phyloP scores from a whole-genome alignment of 2,329 filamentous ascomycete genomes.

The Diaporthe aspalathi region DNA sequence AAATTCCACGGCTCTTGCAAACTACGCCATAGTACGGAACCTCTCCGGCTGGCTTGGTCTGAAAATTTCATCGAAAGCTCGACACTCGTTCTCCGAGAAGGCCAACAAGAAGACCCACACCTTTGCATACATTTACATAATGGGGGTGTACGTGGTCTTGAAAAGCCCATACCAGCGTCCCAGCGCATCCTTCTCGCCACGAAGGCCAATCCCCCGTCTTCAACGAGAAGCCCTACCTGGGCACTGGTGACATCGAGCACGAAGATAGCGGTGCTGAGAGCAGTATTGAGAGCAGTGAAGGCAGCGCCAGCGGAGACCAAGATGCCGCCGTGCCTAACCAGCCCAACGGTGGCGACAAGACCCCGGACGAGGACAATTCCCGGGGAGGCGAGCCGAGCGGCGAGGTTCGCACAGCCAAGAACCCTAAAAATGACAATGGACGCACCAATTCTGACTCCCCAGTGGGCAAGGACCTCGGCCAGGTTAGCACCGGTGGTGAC shows the following conservation, averaged over 20 bases:
- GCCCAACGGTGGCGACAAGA: not conserved
- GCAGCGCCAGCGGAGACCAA: not conserved
- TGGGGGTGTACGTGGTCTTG: not conserved
- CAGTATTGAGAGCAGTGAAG: too few species aligned
- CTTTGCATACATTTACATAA: not conserved
- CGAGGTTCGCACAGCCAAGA: too few species aligned
- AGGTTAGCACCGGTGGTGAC: too few species aligned
- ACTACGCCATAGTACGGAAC: not conserved
- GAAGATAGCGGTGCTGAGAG: not conserved
- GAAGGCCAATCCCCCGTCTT: not conserved
- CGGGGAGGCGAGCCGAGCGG: too few species aligned
- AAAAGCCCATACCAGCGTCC: not conserved
- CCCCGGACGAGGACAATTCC: not conserved
- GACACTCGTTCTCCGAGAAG: not conserved
- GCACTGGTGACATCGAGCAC: not conserved
- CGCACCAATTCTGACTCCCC: too few species aligned
- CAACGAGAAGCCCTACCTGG: not conserved
- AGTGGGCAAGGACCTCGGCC: too few species aligned
- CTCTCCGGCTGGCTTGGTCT: slow-evolving; percentile 17
- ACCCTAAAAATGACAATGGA: too few species aligned
- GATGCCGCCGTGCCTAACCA: too few species aligned
- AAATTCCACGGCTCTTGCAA: not conserved
- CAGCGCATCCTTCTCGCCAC: not conserved
- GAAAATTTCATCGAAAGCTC: not conserved
- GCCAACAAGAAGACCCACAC: not conserved